Evolutionary conservation across 2,329 filamentous ascomycete genomes (phyloP), one percentile per base, ranked within the genome.

Genomic region (Pestalotiopsis fici): DNA sequence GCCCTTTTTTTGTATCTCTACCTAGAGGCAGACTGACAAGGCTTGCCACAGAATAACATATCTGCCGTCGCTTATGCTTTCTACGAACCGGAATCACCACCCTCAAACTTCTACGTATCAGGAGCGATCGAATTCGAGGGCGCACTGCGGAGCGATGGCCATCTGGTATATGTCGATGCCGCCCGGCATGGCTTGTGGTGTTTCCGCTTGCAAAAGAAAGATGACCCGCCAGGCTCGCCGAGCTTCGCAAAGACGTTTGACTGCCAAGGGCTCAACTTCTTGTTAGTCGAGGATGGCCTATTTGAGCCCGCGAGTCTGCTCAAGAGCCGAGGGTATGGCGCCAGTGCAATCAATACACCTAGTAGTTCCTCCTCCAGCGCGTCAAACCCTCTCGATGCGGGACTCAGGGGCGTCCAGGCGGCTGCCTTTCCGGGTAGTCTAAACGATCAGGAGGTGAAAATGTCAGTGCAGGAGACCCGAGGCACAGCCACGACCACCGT

Each of bases 31-130:
- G 18, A 12, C 71, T 77, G 35, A 74, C 70, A 50, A 50, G 54
- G 62, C 13, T 54, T 28, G 60, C 27, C 59, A 2, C 71, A 89
- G 87, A 87, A 84, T 78, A 87, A 88, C 74, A 85, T 89, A 73
- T 82, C 85, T 60, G 85, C 83, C 64, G 78, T 90, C 72, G 78
- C 77, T 68, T 90, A 85, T 77, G 85, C 84, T 71, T 81, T 88
- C 68, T 89, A 88, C 77, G 84, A 87, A 69, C 82, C 84, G 25
- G 75, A 81, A 50, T 71, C 79, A 67, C 79, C 86, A 54, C 78
- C 81, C 43, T 77, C 81, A 23, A 79, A 82, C 47, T 78, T 77
- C 68, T 84, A 85, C 72, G 80, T 81, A 50, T 81, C 83, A 62
- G 79, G 79, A 60, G 83, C 82, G 21, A 80, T 85, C 70, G 85